These are phyloP conservation scores for Elsinoe fawcettii DNA, from an alignment of 2,329 filamentous ascomycete species.

Conservation along the genomic window DNA sequence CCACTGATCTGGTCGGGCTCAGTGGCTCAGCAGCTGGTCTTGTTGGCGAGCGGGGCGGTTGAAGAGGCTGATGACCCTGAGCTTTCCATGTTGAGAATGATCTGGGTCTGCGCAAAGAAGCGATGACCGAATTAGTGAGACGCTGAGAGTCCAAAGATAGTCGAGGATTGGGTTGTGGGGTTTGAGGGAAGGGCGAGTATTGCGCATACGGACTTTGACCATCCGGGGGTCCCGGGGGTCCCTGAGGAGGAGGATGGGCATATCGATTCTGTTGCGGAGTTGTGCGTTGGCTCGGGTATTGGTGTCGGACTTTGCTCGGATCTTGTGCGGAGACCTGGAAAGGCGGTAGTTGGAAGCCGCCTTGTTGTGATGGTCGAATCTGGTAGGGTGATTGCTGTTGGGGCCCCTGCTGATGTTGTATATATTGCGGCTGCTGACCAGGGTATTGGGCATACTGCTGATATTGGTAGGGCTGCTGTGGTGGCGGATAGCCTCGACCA, in stretches of 20 bases:
- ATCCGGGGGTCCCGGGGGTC: background rate
- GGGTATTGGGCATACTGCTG: conserved; percentile 16
- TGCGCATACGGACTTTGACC: conserved; percentile 17
- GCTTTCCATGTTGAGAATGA: conserved; percentile 25
- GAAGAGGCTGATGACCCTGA: conserved; percentile 21
- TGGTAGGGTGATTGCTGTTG: conserved; percentile 21
- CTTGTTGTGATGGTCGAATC: conserved; percentile 31
- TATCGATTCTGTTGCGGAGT: conserved; percentile 22
- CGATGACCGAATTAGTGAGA: conserved; percentile 10
- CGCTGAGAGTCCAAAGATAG: background rate
- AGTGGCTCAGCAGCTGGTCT: conserved; percentile 28
- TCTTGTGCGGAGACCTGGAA: conserved; percentile 42
- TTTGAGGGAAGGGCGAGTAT: conserved; percentile 23
- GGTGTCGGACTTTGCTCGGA: conserved; percentile 32
- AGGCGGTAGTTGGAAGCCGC: conserved; percentile 41
- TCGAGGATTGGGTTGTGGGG: conserved; percentile 18
- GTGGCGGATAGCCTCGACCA: conserved; percentile 21
- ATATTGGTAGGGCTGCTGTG: conserved; percentile 21
- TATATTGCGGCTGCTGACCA: conserved; percentile 23
- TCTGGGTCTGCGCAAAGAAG: background rate
- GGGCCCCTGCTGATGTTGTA: conserved; percentile 25
- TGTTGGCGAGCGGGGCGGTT: conserved; percentile 21
- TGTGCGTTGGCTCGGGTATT: conserved; percentile 19
- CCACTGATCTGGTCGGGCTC: conserved; percentile 22
- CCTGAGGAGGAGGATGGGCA: conserved; percentile 13